phyloP scores from a whole-genome alignment of 495 filamentous ascomycete genomes.

The Penicillium lagena region DNA sequence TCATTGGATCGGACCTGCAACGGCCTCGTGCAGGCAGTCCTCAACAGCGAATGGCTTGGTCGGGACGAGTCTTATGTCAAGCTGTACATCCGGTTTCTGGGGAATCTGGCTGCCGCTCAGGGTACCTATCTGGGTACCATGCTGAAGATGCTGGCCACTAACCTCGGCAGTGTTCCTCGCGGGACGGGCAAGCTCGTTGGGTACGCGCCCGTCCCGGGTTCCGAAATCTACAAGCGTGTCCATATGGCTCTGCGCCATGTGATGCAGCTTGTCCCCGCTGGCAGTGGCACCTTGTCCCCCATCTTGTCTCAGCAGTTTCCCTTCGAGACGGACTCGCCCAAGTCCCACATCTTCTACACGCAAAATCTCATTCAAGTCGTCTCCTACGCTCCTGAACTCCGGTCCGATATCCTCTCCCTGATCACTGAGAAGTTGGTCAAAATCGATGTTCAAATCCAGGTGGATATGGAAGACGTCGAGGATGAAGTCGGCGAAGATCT shows the following conservation, averaged over 20 bases:
- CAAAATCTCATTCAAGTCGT: slow-evolving; percentile 70
- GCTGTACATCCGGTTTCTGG: slow-evolving; percentile 73
- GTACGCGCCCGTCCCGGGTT: slow-evolving; percentile 48
- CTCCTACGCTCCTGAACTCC: slow-evolving; percentile 72
- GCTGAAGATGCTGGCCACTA: slow-evolving; percentile 71
- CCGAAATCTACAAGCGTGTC: slow-evolving; percentile 58
- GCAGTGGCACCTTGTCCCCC: slow-evolving; percentile 61
- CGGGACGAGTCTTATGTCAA: slow-evolving; percentile 74
- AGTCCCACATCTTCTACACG: slow-evolving; percentile 68
- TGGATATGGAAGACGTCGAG: slow-evolving; percentile 81
- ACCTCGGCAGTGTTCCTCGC: slow-evolving; percentile 52
- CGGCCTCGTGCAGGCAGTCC: slow-evolving; percentile 63
- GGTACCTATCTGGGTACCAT: slow-evolving; percentile 56
- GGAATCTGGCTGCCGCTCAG: slow-evolving; percentile 74
- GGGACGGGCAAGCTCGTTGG: slow-evolving; percentile 54
- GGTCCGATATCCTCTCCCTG: slow-evolving; percentile 72
- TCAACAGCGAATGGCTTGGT: slow-evolving; percentile 77
- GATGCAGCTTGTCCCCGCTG: slow-evolving; percentile 68
- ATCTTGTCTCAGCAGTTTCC: slow-evolving; percentile 66
- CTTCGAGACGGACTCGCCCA: slow-evolving; percentile 62
- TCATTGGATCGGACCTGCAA: slow-evolving; percentile 66
- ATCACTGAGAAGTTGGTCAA: slow-evolving; percentile 81
- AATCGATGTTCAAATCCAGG: slow-evolving; percentile 89
- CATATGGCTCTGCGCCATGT: slow-evolving; percentile 73
- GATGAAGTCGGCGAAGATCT: slow-evolving; percentile 58